Base-by-base conservation (phyloP, 2,329 filamentous ascomycete species). In the Fusarium dimerum region DNA sequence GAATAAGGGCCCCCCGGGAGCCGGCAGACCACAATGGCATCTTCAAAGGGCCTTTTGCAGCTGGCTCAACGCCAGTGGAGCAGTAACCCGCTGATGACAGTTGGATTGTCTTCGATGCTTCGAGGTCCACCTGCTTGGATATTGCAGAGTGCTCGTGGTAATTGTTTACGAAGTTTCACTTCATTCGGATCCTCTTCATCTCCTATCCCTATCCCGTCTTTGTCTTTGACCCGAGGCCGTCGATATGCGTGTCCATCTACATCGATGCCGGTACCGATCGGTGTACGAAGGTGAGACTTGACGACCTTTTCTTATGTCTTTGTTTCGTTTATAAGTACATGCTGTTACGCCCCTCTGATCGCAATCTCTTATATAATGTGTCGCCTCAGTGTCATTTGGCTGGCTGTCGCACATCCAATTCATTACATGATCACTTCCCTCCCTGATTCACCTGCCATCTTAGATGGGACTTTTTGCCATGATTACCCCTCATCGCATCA, bases 11-110 rank as follows among this genome's bases (percentile, higher is more conserved):
- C 52, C 50, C 20, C 20, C 20, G 20, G 55, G 56, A 49, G 50
- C 48, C 56, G 51, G 57, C 63, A 55, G 10, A 36, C 20, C 20
- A 15, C 45, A 55, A 65, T 65, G 63, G 56, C 60, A 52, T 62
- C 55, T 51, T 60, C 62, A n/a, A 64, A 49, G 55, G 56, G 63
- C 63, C 60, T 66, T 57, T 63, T 65, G 55, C 63, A 66, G 61
- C 56, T 65, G 55, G 55, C 50, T 51, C 62, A 61, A 36, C 47
- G 55, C 42, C 55, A 61, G 62, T 65, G 62, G 62, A 62, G 60
- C 62, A 45, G 49, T 36, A 54, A 51, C 52, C 53, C 54, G 45
- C 58, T 59, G 54, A 55, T 56, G 53, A 48, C 61, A 42, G 55
- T 59, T 52, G 52, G 51, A 54, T 59, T 55, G 49, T 50, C 26